phyloP scores from a whole-genome alignment of 2,329 filamentous ascomycete genomes.

The Fusarium musae region DNA sequence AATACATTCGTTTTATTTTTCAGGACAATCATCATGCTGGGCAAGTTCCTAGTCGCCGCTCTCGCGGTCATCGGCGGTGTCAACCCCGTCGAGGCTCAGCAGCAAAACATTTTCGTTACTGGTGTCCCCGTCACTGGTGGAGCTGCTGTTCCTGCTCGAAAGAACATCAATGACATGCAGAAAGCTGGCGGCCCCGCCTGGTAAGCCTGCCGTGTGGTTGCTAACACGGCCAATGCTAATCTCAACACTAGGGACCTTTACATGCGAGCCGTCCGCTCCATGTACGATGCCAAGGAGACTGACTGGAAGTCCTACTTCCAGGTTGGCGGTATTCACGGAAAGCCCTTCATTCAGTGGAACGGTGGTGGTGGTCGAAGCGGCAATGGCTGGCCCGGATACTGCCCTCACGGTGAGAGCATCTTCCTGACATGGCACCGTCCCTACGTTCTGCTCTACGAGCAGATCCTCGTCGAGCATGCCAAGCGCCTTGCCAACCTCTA shows the following conservation, averaged over 20 bases:
- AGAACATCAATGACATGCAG: slow-evolving; percentile 60
- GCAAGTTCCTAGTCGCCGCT: slow-evolving; percentile 35
- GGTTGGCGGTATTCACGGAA: slow-evolving; percentile 59
- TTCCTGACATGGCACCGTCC: slow-evolving; percentile 68
- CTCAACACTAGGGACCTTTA: slow-evolving; percentile 58
- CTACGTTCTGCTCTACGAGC: slow-evolving; percentile 66
- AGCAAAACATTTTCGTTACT: slow-evolving; percentile 48
- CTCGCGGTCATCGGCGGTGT: slow-evolving; percentile 42
- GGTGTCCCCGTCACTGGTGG: slow-evolving; percentile 54
- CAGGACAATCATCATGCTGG: slow-evolving; percentile 36
- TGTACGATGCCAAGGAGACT: slow-evolving; percentile 55
- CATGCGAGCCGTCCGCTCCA: slow-evolving; percentile 56
- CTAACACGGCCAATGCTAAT: slow-evolving; percentile 18
- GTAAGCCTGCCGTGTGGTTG: slow-evolving; percentile 45
- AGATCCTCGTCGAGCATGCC: slow-evolving; percentile 61
- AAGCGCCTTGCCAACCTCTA: slow-evolving; percentile 59
- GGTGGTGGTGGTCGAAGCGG: slow-evolving; percentile 48
- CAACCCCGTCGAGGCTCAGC: slow-evolving; percentile 41
- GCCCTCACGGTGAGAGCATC: slow-evolving; percentile 60
- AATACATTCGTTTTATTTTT: slow-evolving; percentile 28
- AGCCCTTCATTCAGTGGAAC: slow-evolving; percentile 57
- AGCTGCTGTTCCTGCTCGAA: slow-evolving; percentile 56
- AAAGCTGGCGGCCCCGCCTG: slow-evolving; percentile 56
- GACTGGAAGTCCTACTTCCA: slow-evolving; percentile 63
- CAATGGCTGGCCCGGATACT: slow-evolving; percentile 55